Base-by-base conservation (phyloP, 495 filamentous ascomycete genomes). In the Apodospora peruviana region DNA sequence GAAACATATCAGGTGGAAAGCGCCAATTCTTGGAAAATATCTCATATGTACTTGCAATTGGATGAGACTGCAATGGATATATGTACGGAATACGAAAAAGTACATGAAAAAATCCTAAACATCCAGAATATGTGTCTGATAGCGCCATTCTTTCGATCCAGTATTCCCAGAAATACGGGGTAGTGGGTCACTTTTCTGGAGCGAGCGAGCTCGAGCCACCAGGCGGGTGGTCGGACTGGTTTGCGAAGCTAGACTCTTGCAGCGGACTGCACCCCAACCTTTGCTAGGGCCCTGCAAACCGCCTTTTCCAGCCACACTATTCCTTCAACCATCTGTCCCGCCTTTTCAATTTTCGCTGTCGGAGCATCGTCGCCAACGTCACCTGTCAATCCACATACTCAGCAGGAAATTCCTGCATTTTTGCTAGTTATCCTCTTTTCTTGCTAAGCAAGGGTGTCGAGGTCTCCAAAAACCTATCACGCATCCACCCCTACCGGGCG, bases 291-390 rank as follows among this genome's bases (percentile, higher is more conserved):
- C n/a, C n/a, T n/a, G n/a, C n/a, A n/a, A n/a, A n/a, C n/a, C n/a
- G 43, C 50, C 45, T 59, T 59, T 64, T 61, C 61, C 61, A 64
- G 59, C 58, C 58, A 64, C 61, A 61, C 50, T 22, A 48, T 52
- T 48, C 39, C 35, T 24, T 24, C 39, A 11, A 9, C 36, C 16
- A n/a, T 38, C 36, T 17, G 39, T 41, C 39, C 60, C 59, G 59
- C 56, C 56, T 44, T 52, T 51, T 58, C 55, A 45, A 52, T 62
- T 57, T 62, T 47, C 20, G 10, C 16, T 16, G 37, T 27, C 44
- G 24, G 9, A 18, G 7, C 14, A 8, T 17, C 37, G 18, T 34
- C 41, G 42, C 16, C 48, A 55, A 34, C 48, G 46, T 42, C 47
- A 54, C 57, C 45, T 42, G 18, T 39, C 43, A 35, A 22, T 45